Evolutionary conservation across 805 yeast species (phyloP).

Genomic region (Yamadazyma scolyti): DNA sequence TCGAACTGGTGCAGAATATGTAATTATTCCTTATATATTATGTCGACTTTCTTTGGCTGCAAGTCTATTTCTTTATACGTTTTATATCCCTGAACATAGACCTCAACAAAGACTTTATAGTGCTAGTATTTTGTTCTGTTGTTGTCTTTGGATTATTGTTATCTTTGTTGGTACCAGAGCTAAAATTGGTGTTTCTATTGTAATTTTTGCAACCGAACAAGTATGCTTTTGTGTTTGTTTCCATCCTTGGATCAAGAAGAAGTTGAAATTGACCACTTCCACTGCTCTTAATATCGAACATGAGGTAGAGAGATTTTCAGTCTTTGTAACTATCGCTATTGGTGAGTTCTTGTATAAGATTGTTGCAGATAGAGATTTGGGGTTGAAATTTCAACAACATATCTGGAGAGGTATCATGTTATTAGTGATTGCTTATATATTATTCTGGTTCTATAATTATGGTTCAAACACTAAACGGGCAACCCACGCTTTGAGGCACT

Average conservation of each 20-base stretch:
- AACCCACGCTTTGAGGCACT: conserved; percentile 52
- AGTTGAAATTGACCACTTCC: conserved; percentile 40
- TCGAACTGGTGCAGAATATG: conserved; percentile 35
- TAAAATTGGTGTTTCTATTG: conserved; percentile 43
- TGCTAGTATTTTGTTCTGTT: conserved; percentile 24
- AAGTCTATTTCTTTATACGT: conserved; percentile 36
- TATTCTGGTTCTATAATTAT: conserved; percentile 52
- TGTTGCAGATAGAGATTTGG: conserved; percentile 48
- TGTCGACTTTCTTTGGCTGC: conserved; percentile 40
- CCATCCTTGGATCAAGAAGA: conserved; percentile 47
- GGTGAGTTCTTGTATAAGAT: conserved; percentile 59
- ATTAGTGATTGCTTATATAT: conserved; percentile 44
- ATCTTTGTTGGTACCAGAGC: conserved; percentile 45
- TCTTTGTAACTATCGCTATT: conserved; percentile 60
- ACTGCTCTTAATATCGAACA: conserved; percentile 66
- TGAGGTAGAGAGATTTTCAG: conserved; percentile 57
- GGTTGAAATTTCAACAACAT: conserved; percentile 39
- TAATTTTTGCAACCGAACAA: conserved; percentile 41
- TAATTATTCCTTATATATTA: conserved; percentile 46
- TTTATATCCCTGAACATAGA: conserved; percentile 48
- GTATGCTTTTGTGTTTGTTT: conserved; percentile 30
- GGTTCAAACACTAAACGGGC: conserved; percentile 49
- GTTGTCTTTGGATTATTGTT: conserved; percentile 48
- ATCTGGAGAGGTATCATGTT: conserved; percentile 48
- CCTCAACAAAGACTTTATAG: conserved; percentile 44